Evolutionary conservation across 2,329 filamentous ascomycete species (phyloP).

Genomic region (Aspergillus melleus): DNA sequence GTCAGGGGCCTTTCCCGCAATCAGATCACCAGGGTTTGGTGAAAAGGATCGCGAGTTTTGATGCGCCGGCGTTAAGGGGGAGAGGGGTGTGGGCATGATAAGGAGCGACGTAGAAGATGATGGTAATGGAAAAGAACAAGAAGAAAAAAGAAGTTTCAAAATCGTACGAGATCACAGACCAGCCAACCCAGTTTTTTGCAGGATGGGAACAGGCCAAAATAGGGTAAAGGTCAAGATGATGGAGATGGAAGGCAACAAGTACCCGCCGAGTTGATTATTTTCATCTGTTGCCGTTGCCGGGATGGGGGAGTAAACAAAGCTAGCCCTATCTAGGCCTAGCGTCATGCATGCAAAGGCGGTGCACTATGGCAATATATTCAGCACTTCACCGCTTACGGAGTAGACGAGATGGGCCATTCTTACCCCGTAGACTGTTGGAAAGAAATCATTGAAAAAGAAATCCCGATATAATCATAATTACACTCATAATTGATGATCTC

Average conservation of each 20-base stretch:
- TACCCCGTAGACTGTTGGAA: too few relatives aligned
- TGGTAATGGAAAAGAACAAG: not conserved
- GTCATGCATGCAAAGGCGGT: constrained; percentile 7
- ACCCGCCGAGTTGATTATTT: constrained; percentile 23
- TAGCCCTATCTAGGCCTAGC: constrained; percentile 23
- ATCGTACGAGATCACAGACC: not conserved
- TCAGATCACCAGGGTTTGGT: constrained; percentile 19
- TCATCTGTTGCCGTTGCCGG: constrained; percentile 28
- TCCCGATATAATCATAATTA: not conserved
- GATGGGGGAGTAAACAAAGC: constrained; percentile 33
- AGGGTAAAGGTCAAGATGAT: not conserved
- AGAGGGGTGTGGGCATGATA: constrained; percentile 43
- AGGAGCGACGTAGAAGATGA: constrained; percentile 4
- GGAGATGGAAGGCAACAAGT: not conserved
- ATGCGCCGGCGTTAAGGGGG: constrained; percentile 41
- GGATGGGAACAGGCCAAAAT: not conserved
- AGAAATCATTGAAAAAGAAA: too few relatives aligned
- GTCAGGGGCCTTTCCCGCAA: constrained; percentile 15
- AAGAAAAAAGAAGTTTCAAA: not conserved
- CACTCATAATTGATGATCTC: too few relatives aligned
- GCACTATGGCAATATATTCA: constrained; percentile 8
- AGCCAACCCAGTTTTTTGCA: not conserved
- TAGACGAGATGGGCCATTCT: not conserved
- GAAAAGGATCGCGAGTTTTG: constrained; percentile 42
- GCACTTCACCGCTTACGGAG: constrained; percentile 13